Base-by-base conservation (phyloP, 2,329 filamentous ascomycete genomes). In the Microcyclosporella mali region DNA sequence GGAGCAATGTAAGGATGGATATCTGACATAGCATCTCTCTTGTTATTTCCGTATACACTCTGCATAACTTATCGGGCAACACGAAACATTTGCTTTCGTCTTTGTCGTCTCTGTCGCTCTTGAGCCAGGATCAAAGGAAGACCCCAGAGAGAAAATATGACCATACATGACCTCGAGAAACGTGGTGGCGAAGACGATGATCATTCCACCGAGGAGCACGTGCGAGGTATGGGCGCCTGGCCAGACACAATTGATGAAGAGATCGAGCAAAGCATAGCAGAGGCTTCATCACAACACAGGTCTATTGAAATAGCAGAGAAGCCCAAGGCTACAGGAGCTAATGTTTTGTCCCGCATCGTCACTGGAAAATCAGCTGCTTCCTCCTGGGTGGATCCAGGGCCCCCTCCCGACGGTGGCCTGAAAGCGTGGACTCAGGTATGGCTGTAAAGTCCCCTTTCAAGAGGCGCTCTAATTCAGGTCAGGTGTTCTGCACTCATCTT, bases 381-480 rank as follows among this genome's bases (percentile, higher is more conserved):
- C 1, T 57, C 55, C 15, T 50, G 55, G 47, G 41, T 46, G 40
- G 58, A 63, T 29, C 60, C 49, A 15, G 64, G 65, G 3, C 67
- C 68, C 6, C 66, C 67, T 28, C 67, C 67, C 0, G 67, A 71
- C 53, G 68, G 68, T 11, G 68, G 68, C 3, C 6, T 60, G 0
- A 49, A 51, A 36, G 63, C 63, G 17, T 66, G 62, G 61, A 57
- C 56, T 1, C 21, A 25, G 21, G 21, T 25, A 9, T 25, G 21
- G 4, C 21, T 25, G 21, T 4, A 6, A 9, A 25, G 9, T 25
- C 9, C 21, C 21, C 4, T 25, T 25, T 4, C 4, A 9, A 4
- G 21, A 25, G 9, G 21, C n/a, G n/a, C n/a, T 25, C 21, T 25
- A 25, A 25, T 25, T 25, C 9, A 9, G 21, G 9, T 9, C 63